Conservation (phyloP, 306 rosid species). For the Pyrus pyrifolia region DNA sequence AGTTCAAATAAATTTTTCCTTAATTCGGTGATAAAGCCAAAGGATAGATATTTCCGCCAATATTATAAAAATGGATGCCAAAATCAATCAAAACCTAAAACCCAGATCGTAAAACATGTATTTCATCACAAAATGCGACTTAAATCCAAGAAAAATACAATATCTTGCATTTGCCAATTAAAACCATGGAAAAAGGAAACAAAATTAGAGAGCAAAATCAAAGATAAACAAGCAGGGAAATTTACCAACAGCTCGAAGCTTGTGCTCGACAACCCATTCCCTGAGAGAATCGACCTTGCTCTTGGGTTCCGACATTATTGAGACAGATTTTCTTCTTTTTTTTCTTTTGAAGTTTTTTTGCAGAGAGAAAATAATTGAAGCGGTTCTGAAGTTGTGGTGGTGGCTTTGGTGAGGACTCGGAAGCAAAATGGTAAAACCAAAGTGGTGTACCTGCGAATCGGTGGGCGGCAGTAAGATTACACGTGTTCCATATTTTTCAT, state of each 20-base stretch:
- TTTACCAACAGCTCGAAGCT: slow-evolving; percentile 89
- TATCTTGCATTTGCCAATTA: background rate
- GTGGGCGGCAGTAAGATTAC: slow-evolving; percentile 16
- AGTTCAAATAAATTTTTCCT: too few species aligned
- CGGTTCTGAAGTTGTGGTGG: background rate
- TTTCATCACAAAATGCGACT: background rate
- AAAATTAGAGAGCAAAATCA: background rate
- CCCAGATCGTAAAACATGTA: background rate
- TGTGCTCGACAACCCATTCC: slow-evolving; percentile 81
- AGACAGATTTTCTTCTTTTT: background rate
- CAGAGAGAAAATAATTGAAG: background rate
- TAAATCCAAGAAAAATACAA: background rate
- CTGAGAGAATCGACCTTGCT: slow-evolving; percentile 49
- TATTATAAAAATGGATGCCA: background rate
- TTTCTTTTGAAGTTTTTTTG: too few species aligned
- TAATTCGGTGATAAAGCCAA: background rate
- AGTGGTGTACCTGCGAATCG: slow-evolving; percentile 25
- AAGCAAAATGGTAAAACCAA: background rate
- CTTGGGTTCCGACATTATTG: slow-evolving; percentile 65
- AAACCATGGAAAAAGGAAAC: background rate
- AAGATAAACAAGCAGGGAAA: background rate
- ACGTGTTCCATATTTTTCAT: background rate
- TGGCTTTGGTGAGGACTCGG: background rate
- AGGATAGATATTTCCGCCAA: background rate
- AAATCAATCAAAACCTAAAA: background rate